Conservation (phyloP, 2,329 filamentous ascomycete genomes). For the Colletotrichum sp. region DNA sequence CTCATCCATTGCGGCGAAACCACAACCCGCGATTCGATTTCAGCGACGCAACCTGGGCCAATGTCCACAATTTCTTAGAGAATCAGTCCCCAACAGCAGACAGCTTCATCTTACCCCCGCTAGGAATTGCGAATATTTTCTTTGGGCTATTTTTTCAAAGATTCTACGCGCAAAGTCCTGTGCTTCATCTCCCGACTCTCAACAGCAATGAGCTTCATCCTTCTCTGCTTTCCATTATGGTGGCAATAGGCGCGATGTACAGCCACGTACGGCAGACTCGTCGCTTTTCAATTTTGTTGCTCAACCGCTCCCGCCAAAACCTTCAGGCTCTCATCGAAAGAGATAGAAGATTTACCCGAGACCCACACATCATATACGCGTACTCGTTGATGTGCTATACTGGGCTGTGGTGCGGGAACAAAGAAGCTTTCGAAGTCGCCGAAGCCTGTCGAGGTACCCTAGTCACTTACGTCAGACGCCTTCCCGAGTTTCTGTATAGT, state of each 20-base stretch:
- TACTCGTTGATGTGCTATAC: neutral
- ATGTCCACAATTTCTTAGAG: neutral
- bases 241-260: neutral
- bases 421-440: neutral
- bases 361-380: neutral
- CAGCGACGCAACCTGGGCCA: neutral
- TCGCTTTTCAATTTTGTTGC: neutral
- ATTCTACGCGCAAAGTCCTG: neutral
- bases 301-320: neutral
- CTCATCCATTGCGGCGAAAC: neutral
- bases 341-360: neutral
- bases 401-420: conserved; percentile 12
- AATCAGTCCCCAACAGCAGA: neutral
- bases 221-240: neutral
- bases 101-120: neutral
- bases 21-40: neutral
- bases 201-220: neutral
- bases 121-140: neutral
- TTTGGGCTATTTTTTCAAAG: neutral
- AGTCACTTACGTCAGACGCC: neutral
- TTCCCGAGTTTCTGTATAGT: neutral
- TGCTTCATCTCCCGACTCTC: neutral
- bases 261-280: neutral
- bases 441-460: neutral
- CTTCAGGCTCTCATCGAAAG: neutral